Conservation (phyloP, 2,329 filamentous ascomycete genomes). For the Paradendryphiella salina region DNA sequence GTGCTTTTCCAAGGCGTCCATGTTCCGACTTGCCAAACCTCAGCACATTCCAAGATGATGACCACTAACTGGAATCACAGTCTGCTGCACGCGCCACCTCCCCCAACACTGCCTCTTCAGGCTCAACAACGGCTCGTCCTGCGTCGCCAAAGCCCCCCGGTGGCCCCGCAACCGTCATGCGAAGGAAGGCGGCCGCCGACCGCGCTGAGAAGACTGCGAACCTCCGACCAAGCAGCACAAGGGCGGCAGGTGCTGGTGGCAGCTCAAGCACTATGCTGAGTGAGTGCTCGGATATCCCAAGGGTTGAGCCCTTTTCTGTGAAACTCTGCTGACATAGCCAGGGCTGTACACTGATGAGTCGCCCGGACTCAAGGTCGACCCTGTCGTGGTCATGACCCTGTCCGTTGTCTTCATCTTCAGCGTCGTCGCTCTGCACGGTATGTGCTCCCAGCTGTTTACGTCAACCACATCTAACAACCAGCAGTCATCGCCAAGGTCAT, state of each 20-base stretch:
- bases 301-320: neutral
- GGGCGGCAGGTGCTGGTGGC: constrained; percentile 89
- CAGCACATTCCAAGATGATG: constrained; percentile 1
- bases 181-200: constrained; percentile 91
- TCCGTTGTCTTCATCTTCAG: constrained; percentile 98
- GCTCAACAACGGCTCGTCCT: constrained; percentile 73
- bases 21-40: neutral
- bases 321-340: constrained; percentile 44
- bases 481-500: constrained; percentile 94
- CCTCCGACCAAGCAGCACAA: constrained; percentile 86
- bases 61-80: constrained; percentile 6
- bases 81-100: constrained; percentile 42
- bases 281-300: constrained; percentile 54
- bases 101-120: constrained; percentile 55
- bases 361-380: constrained; percentile 95
- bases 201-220: constrained; percentile 97
- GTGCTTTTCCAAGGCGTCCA: neutral
- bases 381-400: constrained; percentile 93
- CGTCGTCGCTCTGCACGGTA: constrained; percentile 96
- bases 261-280: constrained; percentile 98
- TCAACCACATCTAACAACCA: constrained; percentile 20
- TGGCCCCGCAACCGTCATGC: constrained; percentile 91
- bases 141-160: constrained; percentile 88
- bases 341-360: constrained; percentile 98
- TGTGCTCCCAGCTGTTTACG: constrained; percentile 38